A percentile compares a stretch with the other conserved stretches of the same genome.
These are phyloP conservation scores for Coniferiporia weirii DNA, from an alignment of 1,284 basidiomycete species.

Conservation along the genomic window DNA sequence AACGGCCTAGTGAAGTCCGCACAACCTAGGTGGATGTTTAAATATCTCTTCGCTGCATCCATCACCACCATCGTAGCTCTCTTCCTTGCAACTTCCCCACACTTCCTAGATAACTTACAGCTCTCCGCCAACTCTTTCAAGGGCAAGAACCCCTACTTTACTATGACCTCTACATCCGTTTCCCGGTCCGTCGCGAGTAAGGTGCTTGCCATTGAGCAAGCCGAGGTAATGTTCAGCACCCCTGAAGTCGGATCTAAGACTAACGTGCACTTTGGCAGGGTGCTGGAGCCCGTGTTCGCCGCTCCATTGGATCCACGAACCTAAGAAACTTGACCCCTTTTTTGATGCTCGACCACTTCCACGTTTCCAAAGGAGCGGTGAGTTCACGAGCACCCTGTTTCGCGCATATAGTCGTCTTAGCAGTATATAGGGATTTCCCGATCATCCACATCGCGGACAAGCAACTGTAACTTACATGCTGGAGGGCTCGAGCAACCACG, in stretches of 20 bases:
- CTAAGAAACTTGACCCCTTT: conserved; percentile 87
- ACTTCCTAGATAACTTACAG: conserved; percentile 10
- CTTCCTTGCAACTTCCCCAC: conserved; percentile 7
- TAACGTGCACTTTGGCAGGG: conserved; percentile 42
- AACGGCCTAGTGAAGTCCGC: conserved; percentile 4
- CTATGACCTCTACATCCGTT: conserved; percentile 28
- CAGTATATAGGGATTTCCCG: conserved; percentile 55
- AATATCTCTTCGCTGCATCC: conserved; percentile 11
- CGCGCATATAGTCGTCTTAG: not conserved
- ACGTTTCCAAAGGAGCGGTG: conserved; percentile 58
- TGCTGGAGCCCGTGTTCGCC: conserved; percentile 81
- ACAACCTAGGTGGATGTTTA: conserved; percentile 7
- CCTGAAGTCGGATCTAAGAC: not conserved
- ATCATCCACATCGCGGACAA: conserved; percentile 89
- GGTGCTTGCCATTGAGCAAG: conserved; percentile 74
- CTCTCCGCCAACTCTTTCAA: conserved; percentile 5
- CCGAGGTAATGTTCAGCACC: conserved; percentile 51
- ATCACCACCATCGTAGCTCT: conserved; percentile 14
- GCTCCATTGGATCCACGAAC: conserved; percentile 77
- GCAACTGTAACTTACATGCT: conserved; percentile 88
- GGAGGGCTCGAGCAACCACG: conserved; percentile 80
- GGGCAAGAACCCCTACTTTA: conserved; percentile 8
- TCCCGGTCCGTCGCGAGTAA: conserved; percentile 74
- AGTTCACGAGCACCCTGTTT: conserved; percentile 22
- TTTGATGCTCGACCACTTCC: conserved; percentile 82